Conservation (phyloP, 148 eudicot genomes). For the Nepenthes gracilis region DNA sequence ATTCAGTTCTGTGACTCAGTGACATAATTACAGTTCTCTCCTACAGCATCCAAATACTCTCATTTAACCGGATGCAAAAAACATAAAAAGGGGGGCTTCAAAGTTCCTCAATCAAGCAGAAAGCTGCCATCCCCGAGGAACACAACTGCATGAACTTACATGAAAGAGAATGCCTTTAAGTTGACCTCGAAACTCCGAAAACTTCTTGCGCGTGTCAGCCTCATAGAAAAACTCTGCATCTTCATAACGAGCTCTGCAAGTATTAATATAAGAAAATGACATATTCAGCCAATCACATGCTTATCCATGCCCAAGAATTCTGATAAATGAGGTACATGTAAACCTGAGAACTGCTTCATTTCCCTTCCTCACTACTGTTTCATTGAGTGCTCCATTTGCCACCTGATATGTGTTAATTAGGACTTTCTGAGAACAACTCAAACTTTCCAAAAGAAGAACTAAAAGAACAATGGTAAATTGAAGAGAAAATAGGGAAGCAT, state of each 20-base stretch:
- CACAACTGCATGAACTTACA: conserved; percentile 31
- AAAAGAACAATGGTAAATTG: conserved; percentile 1
- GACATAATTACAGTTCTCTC: neutral
- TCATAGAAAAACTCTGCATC: conserved; percentile 98
- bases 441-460: neutral
- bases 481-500: neutral
- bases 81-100: neutral
- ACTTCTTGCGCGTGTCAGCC: conserved; percentile 67
- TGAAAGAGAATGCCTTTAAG: conserved; percentile 95
- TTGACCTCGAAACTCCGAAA: conserved; percentile 66
- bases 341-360: conserved; percentile 99
- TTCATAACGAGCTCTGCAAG: conserved; percentile 93
- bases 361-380: conserved; percentile 72
- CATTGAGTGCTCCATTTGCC: conserved; percentile 88
- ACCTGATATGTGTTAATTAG: conserved; percentile 35
- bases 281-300: too few species aligned
- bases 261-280: too few species aligned
- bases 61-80: neutral
- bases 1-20: neutral
- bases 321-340: neutral
- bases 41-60: neutral
- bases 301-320: neutral
- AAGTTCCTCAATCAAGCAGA: neutral
- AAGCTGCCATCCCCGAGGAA: neutral
- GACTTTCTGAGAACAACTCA: neutral